Base-by-base conservation (phyloP, 768 basidiomycete species). In the Collybia sordida region DNA sequence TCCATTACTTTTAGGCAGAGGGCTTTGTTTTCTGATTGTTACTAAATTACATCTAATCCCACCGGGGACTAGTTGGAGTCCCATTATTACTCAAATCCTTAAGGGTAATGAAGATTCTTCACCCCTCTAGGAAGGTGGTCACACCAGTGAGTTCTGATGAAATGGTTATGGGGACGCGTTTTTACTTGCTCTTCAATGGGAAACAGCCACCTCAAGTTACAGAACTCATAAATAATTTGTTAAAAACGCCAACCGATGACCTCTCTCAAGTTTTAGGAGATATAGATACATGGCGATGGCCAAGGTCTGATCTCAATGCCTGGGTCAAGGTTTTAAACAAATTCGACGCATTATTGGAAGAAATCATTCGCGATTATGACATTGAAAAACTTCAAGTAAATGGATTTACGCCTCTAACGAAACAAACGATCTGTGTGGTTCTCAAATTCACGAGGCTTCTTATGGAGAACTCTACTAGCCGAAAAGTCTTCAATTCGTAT, bases 311-410 rank as follows among this genome's bases (percentile, higher is more conserved):
- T 75, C 80, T 99, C 53, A 93, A 97, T 71, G 85, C 90, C 49
- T 99, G 97, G 97, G 85, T 93, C 66, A 86, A 87, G 64, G 91
- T 95, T 50, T 82, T 99, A 42, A 96, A 99, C 79, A 90, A 89
- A 65, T 94, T 99, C 65, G 97, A 99, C 72, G 74, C 75, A 51
- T 83, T 97, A 56, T 79, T 98, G 58, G 93, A 90, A 62, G 83
- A 83, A 35, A 75, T 86, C 57, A 88, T 97, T 65, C 77, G 77
- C 52, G 85, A 88, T 67, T 96, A 98, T 67, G 84, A 89, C 47
- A 78, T 98, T 53, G 87, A 90, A 68, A 85, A 86, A 59, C 74
- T 93, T 3, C 96, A 98, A 68, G 67, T 85, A 27, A 86, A 85
- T 49, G 77, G 79, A 21, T 97, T 98, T 63, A 82, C 85, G 1